Evolutionary conservation across 2,329 filamentous ascomycete species (phyloP).

Genomic region (Penicillium sp.): DNA sequence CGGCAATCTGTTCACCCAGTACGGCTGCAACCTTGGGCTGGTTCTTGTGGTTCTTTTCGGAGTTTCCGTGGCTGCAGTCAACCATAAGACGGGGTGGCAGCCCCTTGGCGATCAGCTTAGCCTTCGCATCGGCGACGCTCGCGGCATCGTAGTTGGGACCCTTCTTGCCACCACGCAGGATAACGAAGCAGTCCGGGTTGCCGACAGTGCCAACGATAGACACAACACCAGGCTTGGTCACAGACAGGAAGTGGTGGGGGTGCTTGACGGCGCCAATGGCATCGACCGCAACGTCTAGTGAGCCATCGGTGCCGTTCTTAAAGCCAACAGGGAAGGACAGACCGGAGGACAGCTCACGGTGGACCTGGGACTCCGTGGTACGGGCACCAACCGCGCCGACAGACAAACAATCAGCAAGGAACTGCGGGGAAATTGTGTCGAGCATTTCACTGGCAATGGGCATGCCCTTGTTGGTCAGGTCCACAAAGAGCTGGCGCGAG

Average conservation of each 20-base stretch:
- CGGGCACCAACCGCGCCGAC: slow-evolving; percentile 93
- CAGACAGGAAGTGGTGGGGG: slow-evolving; percentile 93
- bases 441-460: slow-evolving; percentile 97
- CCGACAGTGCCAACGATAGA: slow-evolving; percentile 92
- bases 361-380: slow-evolving; percentile 93
- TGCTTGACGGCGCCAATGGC: slow-evolving; percentile 90
- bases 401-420: slow-evolving; percentile 85
- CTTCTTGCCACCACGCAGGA: slow-evolving; percentile 85
- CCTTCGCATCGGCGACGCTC: slow-evolving; percentile 81
- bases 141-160: slow-evolving; percentile 90
- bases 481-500: slow-evolving; percentile 85
- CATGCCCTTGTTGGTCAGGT: slow-evolving; percentile 89
- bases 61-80: slow-evolving; percentile 97
- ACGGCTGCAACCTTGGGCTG: slow-evolving; percentile 87
- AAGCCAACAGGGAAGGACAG: slow-evolving; percentile 97
- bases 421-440: slow-evolving; percentile 96
- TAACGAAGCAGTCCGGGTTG: slow-evolving; percentile 96
- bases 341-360: slow-evolving; percentile 89
- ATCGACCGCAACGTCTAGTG: slow-evolving; percentile 84
- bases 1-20: slow-evolving; percentile 78
- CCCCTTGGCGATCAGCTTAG: slow-evolving; percentile 69
- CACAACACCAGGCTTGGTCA: slow-evolving; percentile 93
- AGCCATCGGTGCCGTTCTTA: slow-evolving; percentile 98
- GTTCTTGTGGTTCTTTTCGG: slow-evolving; percentile 92
- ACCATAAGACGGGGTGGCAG: slow-evolving; percentile 83